Evolutionary conservation across 192 early-diverging fungal species (phyloP).

Genomic region (Lunasporangiospora selenospora): DNA sequence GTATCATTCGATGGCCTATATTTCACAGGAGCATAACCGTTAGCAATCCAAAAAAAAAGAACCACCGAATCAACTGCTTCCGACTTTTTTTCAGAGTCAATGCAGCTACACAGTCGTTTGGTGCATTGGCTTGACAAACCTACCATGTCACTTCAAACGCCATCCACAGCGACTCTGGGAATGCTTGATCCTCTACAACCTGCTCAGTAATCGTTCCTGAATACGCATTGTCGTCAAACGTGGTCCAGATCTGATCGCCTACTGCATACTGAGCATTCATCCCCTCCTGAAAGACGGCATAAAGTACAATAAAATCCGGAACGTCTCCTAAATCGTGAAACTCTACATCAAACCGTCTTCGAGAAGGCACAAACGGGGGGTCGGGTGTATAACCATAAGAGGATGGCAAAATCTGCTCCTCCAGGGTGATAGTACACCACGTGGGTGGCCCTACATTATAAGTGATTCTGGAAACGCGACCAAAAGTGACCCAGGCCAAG

Average conservation of each 20-base stretch:
- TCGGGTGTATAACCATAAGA: conserved; percentile 26
- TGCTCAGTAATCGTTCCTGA: conserved; percentile 59
- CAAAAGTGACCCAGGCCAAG: conserved; percentile 58
- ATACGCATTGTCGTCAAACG: conserved; percentile 71
- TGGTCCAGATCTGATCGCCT: conserved; percentile 64
- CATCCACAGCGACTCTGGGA: conserved; percentile 57
- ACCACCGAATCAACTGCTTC: no score
- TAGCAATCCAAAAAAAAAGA: conserved; percentile 1
- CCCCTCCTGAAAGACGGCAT: conserved; percentile 63
- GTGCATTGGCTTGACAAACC: background rate
- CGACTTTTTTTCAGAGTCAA: no score
- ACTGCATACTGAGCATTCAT: conserved; percentile 53
- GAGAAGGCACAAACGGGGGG: conserved; percentile 28
- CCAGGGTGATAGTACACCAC: conserved; percentile 60
- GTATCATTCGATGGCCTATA: conserved; percentile 32
- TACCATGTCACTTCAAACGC: conserved; percentile 60
- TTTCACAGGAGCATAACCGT: conserved; percentile 18
- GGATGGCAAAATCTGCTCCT: conserved; percentile 52
- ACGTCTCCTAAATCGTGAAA: conserved; percentile 74
- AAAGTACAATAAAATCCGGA: conserved; percentile 76
- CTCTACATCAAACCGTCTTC: conserved; percentile 58
- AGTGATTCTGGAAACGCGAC: conserved; percentile 57
- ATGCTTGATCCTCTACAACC: conserved; percentile 45
- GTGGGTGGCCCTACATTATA: conserved; percentile 76
- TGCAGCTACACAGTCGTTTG: no score